These are phyloP conservation scores for Batrachochytrium dendrobatidis DNA, from an alignment of 371 early-diverging fungal species.

Conservation along the genomic window DNA sequence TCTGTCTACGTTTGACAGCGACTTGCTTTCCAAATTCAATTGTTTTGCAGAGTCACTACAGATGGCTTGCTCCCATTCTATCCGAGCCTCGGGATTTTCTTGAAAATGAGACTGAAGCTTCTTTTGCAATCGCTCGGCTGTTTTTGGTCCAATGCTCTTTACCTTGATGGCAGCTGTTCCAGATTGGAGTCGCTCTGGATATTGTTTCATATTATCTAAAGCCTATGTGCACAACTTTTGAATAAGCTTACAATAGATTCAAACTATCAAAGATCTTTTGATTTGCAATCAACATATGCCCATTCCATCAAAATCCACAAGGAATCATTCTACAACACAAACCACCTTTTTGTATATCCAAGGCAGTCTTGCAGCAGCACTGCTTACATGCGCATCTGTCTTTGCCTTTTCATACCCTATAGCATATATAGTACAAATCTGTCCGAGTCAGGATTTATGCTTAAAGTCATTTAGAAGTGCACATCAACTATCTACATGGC, in stretches of 20 bases:
- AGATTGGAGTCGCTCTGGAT: background rate
- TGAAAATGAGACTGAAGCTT: slow-evolving; percentile 46
- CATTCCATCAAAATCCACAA: too few relatives aligned
- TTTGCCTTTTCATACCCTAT: background rate
- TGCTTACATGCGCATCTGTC: background rate
- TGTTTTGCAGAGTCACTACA: background rate
- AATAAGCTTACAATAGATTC: background rate
- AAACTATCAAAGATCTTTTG: background rate
- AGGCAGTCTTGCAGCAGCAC: slow-evolving; percentile 16
- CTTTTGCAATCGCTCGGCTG: slow-evolving; percentile 53
- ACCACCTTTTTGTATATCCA: slow-evolving; percentile 52
- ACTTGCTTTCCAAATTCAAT: slow-evolving; percentile 29
- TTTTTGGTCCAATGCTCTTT: slow-evolving; percentile 54
- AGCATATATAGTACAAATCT: background rate
- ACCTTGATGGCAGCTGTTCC: slow-evolving; percentile 43
- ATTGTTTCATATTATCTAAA: background rate
- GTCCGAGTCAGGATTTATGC: background rate
- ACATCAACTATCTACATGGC: background rate
- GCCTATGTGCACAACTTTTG: background rate
- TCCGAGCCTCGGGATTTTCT: slow-evolving; percentile 9
- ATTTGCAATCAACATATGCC: too few relatives aligned
- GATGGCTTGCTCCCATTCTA: background rate
- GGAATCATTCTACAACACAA: background rate
- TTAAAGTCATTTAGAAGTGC: background rate
- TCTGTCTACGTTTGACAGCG: slow-evolving; percentile 28